phyloP scores from a whole-genome alignment of 2,329 filamentous ascomycete species.

The Fusarium brachygibbosum region DNA sequence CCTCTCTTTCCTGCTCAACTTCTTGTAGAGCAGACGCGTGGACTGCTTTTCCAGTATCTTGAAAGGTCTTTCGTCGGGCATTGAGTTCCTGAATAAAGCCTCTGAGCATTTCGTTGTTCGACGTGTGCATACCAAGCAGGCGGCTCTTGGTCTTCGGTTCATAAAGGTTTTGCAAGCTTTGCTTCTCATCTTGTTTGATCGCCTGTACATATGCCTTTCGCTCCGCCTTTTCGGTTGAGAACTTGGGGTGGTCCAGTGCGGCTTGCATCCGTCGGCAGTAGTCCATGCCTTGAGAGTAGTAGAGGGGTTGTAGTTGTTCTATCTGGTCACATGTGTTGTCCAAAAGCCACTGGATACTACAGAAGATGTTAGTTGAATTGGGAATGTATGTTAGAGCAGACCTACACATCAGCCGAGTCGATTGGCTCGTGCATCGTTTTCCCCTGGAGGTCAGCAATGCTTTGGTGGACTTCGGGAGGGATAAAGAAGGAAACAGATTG shows the following conservation, averaged over 20 bases:
- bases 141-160: constrained; percentile 50
- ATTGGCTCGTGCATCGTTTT: constrained; percentile 43
- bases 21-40: constrained; percentile 70
- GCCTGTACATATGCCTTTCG: constrained; percentile 53
- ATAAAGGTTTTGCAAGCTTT: constrained; percentile 72
- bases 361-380: constrained; percentile 8
- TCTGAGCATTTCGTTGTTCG: constrained; percentile 28
- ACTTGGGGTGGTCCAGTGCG: constrained; percentile 58
- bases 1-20: constrained; percentile 69
- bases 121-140: constrained; percentile 16
- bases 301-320: constrained; percentile 70
- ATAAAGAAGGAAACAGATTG: constrained; percentile 69
- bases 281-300: constrained; percentile 70
- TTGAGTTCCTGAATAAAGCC: constrained; percentile 44
- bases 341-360: constrained; percentile 66
- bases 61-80: constrained; percentile 39
- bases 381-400: neutral
- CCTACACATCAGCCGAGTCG: constrained; percentile 53
- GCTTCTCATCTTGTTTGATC: constrained; percentile 64
- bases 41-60: constrained; percentile 46
- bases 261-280: constrained; percentile 70
- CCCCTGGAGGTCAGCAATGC: constrained; percentile 63
- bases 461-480: constrained; percentile 72
- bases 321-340: constrained; percentile 72
- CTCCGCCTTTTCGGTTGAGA: constrained; percentile 56